Base-by-base conservation (phyloP, 2,329 filamentous ascomycete genomes). In the Cordyceps fumosorosea region DNA sequence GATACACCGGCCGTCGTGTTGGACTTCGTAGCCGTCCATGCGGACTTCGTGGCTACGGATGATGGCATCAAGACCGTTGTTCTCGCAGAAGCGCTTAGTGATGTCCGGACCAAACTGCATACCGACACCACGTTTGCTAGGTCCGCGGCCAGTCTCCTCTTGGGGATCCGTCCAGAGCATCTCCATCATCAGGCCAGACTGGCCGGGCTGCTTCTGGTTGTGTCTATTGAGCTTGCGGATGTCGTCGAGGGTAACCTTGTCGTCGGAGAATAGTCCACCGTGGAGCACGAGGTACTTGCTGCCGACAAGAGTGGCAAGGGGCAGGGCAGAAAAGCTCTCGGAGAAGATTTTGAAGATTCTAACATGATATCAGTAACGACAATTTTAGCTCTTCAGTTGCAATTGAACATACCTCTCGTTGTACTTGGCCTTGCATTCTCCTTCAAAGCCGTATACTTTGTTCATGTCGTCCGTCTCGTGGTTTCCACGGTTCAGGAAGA, bases 391-490 rank as follows among this genome's bases (percentile, higher is more conserved):
- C 12, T 26, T 3, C 6, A 56, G 1, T 2, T 7, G 40, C 57
- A 5, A 26, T 8, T 8, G n/a, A 56, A 67, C 73, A 63, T 69
- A 78, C 79, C 80, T 88, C 76, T 96, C 95, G 74, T 91, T 97
- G 77, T 99, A 99, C 78, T 99, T 99, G 69, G 91, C 91, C 76
- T 93, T 95, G 81, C 95, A 98, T 75, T 99, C 95, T 72, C 95
- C 95, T 76, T 99, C 95, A 70, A 99, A 99, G 20, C 95, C 95
- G 73, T 99, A 99, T 60, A 95, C 93, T 67, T 91, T 87, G 81
- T 99, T 99, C 95, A 99, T 99, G 76, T 97, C 93, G 73, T 98
- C 93, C 55, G 95, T 98, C 79, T 99, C 95, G 77, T 99, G 95
- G 77, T 99, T 99, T 68, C 95, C 95, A 65, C 95, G 87, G 81